Evolutionary conservation across 495 filamentous ascomycete species (phyloP), one percentile per base, ranked within the genome.

Genomic region (Penicillium fimorum): DNA sequence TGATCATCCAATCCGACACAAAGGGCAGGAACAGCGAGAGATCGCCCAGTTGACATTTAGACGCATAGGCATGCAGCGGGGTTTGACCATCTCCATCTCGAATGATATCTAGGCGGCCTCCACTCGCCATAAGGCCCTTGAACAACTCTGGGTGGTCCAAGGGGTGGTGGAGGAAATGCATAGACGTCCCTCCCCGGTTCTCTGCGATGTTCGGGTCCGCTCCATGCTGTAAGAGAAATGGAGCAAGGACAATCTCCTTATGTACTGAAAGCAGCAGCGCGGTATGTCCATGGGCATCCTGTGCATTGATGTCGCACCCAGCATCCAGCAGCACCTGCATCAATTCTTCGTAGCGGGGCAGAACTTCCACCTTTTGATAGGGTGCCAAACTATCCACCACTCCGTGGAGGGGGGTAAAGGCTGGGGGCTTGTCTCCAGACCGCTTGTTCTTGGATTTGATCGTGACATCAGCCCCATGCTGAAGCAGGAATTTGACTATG

Each of bases 1-100:
- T 48, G n/a, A 61, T 33, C 15, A 41, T 43, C 62, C 62, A 65
- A 43, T 65, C 58, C 5, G 48, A 47, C 3, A 58, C 48, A 38
- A 52, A 58, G 13, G 55, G 55, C 12, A 25, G 43, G 22, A 58
- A 58, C 32, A 58, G 11, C 8, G 55, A 58, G 11, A 58, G 42
- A 33, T 58, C 55, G 11, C 48, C 55, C 17, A 58, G 42, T 11
- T 58, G 40, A 11, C 11, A 13, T 5, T 40, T 41, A 4, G 55
- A 46, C 7, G 48, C 55, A 30, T 29, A 58, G 1, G 20, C 30
- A 35, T 56, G 37, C 27, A 47, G 27, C 18, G 45, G 45, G 6
- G 49, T 51, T 4, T 51, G 6, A 15, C 49, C 49, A 29, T 41
- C 37, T 41, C 30, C 20, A 18, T 27, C 15, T 18, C 22, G 42